Conservation (phyloP, 208 protist species). For the Leishmania guyanensis region DNA sequence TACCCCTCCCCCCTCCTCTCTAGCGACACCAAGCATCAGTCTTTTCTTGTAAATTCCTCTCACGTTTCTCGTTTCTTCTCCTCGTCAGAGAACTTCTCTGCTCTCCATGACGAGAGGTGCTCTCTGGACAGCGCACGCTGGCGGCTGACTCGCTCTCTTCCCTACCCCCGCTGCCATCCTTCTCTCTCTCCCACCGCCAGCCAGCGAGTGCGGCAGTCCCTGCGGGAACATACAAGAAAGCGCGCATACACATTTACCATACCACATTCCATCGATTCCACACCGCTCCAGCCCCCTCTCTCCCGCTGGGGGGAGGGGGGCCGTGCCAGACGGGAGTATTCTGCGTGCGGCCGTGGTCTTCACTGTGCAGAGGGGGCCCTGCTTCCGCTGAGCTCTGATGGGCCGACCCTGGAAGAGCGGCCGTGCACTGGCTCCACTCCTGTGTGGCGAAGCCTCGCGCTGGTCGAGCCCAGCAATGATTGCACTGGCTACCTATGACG, state of each 20-base stretch:
- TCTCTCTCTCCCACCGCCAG: neutral
- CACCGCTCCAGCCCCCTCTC: neutral
- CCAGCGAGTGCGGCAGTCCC: neutral
- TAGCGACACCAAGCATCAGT: too few relatives aligned
- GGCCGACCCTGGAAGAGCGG: neutral
- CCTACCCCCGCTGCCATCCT: neutral
- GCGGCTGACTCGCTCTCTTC: neutral
- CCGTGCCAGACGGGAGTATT: neutral
- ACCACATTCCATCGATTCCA: neutral
- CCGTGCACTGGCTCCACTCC: neutral
- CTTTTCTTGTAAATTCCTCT: too few relatives aligned
- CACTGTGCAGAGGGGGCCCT: neutral
- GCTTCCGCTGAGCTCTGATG: neutral
- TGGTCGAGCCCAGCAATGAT: too few relatives aligned
- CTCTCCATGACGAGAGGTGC: too few relatives aligned
- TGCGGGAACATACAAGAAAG: neutral
- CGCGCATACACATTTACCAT: neutral
- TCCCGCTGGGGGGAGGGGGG: neutral
- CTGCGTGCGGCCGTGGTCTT: neutral
- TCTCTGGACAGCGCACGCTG: neutral
- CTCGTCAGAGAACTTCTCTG: too few relatives aligned
- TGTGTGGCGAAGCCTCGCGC: neutral
- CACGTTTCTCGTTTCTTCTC: too few relatives aligned
- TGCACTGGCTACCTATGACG: neutral
- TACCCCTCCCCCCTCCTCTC: too few relatives aligned